Evolutionary conservation across 306 rosid genomes (phyloP), one percentile per base, ranked within the genome.

Genomic region (Lathyrus aphaca): DNA sequence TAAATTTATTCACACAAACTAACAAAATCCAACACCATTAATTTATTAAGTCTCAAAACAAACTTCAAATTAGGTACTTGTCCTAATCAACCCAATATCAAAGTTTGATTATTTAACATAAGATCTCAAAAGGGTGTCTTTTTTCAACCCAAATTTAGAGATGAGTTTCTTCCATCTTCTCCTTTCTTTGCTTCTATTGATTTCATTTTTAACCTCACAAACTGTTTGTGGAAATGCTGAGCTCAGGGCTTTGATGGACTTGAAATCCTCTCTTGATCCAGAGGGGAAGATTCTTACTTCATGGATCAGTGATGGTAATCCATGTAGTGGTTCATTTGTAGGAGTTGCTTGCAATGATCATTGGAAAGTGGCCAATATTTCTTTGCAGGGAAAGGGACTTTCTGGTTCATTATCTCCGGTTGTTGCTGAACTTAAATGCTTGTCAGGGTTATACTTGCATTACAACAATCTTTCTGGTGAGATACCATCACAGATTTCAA

Each of bases 301-400:
- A 4, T 94, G 99, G 99, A 86, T 72, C 56, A 64, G 74, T 48
- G 85, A 83, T 25, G 91, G 88, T 54, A 91, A 91, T 1, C 99
- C 95, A 6, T 94, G 99, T 50, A 58, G 92, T 60, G 97, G 91
- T 13, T 81, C 56, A 3, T 94, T 91, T 40, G 82, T 72, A 46
- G 99, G 99, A 1, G 77, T 94, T 51, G 91, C 82, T 4, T 94
- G 99, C 77, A 94, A 94, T 68, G 89, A 87, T 49, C 80, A 86
- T 50, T 51, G 77, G 15, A 91, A 93, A 84, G 97, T 91, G 25
- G 90, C 83, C 0, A 94, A 88, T 74, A 83, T 94, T 5, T 88
- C 99, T 1, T 75, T 94, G 78, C 97, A 91, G 69, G 99, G 95
- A 27, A 89, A 81, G 73, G 95, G 96, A 3, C 99, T 94, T 68